phyloP scores from a whole-genome alignment of 495 filamentous ascomycete genomes.

The Xylaria cubensis region DNA sequence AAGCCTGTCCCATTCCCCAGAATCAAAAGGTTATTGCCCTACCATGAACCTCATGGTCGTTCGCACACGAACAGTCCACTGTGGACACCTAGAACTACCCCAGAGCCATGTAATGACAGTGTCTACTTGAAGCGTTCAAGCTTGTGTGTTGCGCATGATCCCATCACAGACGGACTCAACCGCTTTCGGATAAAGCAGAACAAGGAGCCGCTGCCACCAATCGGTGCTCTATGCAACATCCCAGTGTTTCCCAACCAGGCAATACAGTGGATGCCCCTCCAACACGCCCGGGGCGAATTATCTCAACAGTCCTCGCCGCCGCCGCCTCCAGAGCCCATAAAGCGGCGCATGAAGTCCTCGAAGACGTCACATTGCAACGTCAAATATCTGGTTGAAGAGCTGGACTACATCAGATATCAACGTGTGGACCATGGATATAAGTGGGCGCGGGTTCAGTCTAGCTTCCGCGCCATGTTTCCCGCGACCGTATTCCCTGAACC shows the following conservation, averaged over 20 bases:
- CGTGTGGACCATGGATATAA: constrained; percentile 41
- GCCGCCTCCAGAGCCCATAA: not conserved
- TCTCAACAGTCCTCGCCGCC: constrained; percentile 10
- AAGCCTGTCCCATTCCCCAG: not conserved
- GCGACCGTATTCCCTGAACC: constrained; percentile 30
- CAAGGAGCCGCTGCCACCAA: constrained; percentile 31
- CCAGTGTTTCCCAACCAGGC: not conserved
- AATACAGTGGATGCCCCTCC: constrained; percentile 20
- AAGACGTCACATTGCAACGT: constrained; percentile 39
- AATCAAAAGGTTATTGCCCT: not conserved
- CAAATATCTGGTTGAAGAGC: constrained; percentile 43
- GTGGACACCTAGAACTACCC: constrained; percentile 25
- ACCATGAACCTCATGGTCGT: not conserved
- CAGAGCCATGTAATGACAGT: constrained; percentile 28
- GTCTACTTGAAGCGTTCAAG: not conserved
- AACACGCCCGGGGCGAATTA: constrained; percentile 1
- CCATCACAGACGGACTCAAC: constrained; percentile 38
- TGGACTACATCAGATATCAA: constrained; percentile 46
- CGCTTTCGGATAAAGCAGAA: constrained; percentile 10
- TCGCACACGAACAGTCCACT: not conserved
- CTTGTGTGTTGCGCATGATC: constrained; percentile 23
- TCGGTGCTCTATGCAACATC: constrained; percentile 7
- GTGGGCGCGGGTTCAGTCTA: constrained; percentile 41
- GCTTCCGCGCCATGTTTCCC: constrained; percentile 41
- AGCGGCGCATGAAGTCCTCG: not conserved